Percentiles rank a stretch among this genome's conserved stretches.
Conservation (phyloP, 1,139 yeast genomes). For the Hyphopichia khmerensis region DNA sequence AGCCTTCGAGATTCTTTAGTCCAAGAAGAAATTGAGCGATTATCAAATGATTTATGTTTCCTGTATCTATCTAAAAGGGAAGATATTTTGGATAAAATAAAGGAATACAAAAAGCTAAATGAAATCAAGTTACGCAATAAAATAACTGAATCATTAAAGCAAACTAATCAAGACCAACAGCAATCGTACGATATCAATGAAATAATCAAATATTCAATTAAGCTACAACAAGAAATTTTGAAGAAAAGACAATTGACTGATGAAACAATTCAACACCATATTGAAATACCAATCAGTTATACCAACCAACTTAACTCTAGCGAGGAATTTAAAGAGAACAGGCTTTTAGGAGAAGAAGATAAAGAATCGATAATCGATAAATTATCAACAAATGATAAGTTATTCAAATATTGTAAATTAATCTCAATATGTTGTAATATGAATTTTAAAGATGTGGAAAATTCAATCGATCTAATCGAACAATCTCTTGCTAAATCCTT, state of each 20-base stretch:
- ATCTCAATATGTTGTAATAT: slow-evolving; percentile 48
- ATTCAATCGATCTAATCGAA: slow-evolving; percentile 44
- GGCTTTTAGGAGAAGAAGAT: not conserved
- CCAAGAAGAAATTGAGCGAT: slow-evolving; percentile 44
- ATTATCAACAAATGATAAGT: slow-evolving; percentile 33
- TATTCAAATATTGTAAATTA: slow-evolving; percentile 43
- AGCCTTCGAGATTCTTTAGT: slow-evolving; percentile 30
- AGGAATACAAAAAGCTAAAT: not conserved
- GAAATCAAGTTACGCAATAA: not conserved
- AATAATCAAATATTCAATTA: slow-evolving; percentile 16
- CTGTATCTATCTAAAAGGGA: slow-evolving; percentile 36
- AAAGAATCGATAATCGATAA: slow-evolving; percentile 5
- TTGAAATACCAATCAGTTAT: not conserved
- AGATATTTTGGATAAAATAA: slow-evolving; percentile 19
- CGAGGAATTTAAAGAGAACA: slow-evolving; percentile 9
- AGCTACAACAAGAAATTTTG: slow-evolving; percentile 23
- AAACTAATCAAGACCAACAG: not conserved
- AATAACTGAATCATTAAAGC: not conserved
- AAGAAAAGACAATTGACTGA: slow-evolving; percentile 17
- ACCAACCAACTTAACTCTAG: not conserved
- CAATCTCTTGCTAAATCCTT: slow-evolving; percentile 28
- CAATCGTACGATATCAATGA: slow-evolving; percentile 6
- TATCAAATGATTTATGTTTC: slow-evolving; percentile 40
- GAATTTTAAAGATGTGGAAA: slow-evolving; percentile 42
- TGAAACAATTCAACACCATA: slow-evolving; percentile 2